phyloP scores from a whole-genome alignment of 768 basidiomycete genomes.

The Suillus brevipes region DNA sequence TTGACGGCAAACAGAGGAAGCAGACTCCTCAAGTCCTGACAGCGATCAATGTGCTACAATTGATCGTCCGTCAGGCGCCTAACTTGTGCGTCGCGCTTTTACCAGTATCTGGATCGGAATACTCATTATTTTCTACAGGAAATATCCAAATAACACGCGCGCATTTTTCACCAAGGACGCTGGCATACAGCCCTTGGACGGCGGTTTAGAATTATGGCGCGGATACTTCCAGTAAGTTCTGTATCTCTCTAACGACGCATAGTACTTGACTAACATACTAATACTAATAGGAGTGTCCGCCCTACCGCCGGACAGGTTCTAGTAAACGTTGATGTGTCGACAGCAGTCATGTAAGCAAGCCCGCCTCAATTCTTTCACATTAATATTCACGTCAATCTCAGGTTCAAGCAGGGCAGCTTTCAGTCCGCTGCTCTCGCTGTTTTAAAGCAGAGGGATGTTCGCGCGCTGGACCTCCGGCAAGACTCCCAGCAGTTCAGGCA shows the following conservation, averaged over 20 bases:
- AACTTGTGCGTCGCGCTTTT: slow-evolving; percentile 39
- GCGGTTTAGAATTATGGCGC: slow-evolving; percentile 44
- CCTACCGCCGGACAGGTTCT: slow-evolving; percentile 41
- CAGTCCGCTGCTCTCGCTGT: slow-evolving; percentile 34
- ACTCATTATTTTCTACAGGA: slow-evolving; percentile 26
- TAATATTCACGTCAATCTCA: slow-evolving; percentile 9
- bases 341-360: slow-evolving; percentile 42
- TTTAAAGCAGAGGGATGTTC: slow-evolving; percentile 24
- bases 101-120: background rate
- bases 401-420: slow-evolving; percentile 29
- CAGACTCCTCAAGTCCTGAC: slow-evolving; percentile 30
- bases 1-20: slow-evolving; percentile 25
- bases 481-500: slow-evolving; percentile 26
- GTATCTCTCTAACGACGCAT: background rate
- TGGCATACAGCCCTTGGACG: slow-evolving; percentile 26
- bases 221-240: slow-evolving; percentile 52
- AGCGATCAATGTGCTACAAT: slow-evolving; percentile 48
- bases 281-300: slow-evolving; percentile 43
- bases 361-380: background rate
- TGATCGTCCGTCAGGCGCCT: slow-evolving; percentile 47
- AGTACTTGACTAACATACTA: slow-evolving; percentile 1
- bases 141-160: slow-evolving; percentile 45
- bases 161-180: slow-evolving; percentile 44
- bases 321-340: slow-evolving; percentile 48
- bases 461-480: slow-evolving; percentile 30